Evolutionary conservation across 176 grass and related monocot species (phyloP), one percentile per base, ranked within the genome.

Genomic region (Avena insularis): DNA sequence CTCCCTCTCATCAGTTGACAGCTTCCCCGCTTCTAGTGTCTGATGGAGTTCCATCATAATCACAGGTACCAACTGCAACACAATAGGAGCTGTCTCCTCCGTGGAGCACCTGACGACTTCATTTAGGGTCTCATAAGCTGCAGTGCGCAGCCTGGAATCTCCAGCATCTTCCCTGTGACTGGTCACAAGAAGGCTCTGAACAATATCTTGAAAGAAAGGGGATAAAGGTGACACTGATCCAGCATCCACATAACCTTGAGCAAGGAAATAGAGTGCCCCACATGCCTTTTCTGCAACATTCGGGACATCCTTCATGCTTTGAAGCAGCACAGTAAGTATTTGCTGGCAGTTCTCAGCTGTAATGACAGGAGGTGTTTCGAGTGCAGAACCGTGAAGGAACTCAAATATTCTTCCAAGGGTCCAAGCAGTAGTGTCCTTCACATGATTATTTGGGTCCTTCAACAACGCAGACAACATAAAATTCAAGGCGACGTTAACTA

Each of bases 201-300:
- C 86, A 87, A 97, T 94, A 80, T 97, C 94, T 64, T 94, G 92
- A 72, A 97, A 92, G 83, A 90, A 97, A 59, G 92, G 92, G 57
- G 94, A 82, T 62, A 97, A 31, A 1, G 92, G 92, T 0, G 94
- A 97, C 0, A 78, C 76, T 14, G 90, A 89, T 35, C 88, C 92
- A 71, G 77, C 88, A 88, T 97, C 92, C 54, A 92, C 94, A 83
- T 92, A 97, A 19, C 94, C 94, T 75, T 97, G 94, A 56, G 92
- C 90, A 70, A 97, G 92, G 74, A 94, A 97, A 87, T 94, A 97
- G 0, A 97, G 94, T 56, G 94, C 94, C n/a, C 94, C 94, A 12
- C 94, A 97, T 49, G 92, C 90, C 86, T 97, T 97, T 72, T 97
- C 94, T 79, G 94, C 94, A 59, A 97, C 94, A 92, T 97, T 97